Evolutionary conservation across 805 yeast genomes (phyloP), one percentile per base, ranked within the genome.

Genomic region (Hanseniaspora mollemarum): DNA sequence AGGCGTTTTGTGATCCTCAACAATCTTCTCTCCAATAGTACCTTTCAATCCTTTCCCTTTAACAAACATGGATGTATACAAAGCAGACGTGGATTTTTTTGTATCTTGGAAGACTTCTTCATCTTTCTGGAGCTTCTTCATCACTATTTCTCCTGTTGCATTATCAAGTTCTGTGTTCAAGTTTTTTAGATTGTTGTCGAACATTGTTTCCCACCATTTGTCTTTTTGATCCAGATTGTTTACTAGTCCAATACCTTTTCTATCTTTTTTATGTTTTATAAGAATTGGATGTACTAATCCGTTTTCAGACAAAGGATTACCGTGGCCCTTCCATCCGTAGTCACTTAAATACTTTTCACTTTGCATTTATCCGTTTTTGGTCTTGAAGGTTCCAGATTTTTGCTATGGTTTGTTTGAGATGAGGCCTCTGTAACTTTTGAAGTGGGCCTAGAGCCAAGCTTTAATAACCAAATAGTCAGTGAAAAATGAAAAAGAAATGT

Each of bases 201-300:
- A 92, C 41, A 90, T 71, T 56, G 85, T 74, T 57, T 90, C 98
- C 98, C 98, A 90, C 98, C 98, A 90, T 42, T 86, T 82, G 56
- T 85, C 95, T 15, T 80, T 76, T 57, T 86, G 92, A 46, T 78
- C 81, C 9, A 71, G 68, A 22, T 75, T 73, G 43, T 71, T 68
- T 24, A 77, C 80, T 61, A 83, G 81, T 0, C 98, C 98, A 24
- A 90, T 71, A 9, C 98, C 98, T 61, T 87, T 87, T 53, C 79
- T 80, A 61, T 90, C 96, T 58, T 79, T 81, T 66, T 92, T 87
- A 61, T 90, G 96, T 57, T 82, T 83, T 51, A 92, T 96, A 54
- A 90, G 66, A 38, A 90, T 78, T 0, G 98, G 97, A 58, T 79
- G 85, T 58, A 74, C 78, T 48, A 90, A 65, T 0, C 96, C 94